Evolutionary conservation across 2,329 filamentous ascomycete species (phyloP), one percentile per base, ranked within the genome.

Genomic region (Xylariaceae sp.): DNA sequence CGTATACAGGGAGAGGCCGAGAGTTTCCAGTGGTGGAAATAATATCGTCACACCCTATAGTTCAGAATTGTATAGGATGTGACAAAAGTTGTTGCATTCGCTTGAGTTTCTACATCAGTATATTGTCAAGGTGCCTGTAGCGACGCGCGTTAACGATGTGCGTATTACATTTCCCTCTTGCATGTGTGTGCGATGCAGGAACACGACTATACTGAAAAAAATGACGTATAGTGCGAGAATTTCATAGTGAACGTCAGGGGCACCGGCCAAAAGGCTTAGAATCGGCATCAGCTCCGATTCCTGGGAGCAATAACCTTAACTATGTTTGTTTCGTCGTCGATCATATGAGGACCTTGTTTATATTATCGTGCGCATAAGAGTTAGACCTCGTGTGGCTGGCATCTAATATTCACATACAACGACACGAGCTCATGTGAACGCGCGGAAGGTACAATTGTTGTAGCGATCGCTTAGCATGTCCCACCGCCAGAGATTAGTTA

Each of bases 321-420:
- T 11, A 13, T 37, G 10, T n/a, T 39, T 36, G 16, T 39, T 29
- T 33, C 26, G 30, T 9, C 4, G 26, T 44, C 27, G 15, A 35
- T 13, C 40, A 41, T 45, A 50, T 44, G 24, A 20, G 33, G 16
- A 47, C 46, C 52, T 36, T 43, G 47, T 43, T 39, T 21, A 26
- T 44, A 54, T 49, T 30, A 39, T 21, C 39, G 23, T 36, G n/a
- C n/a, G n/a, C n/a, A n/a, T n/a, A n/a, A n/a, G n/a, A n/a, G n/a
- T n/a, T n/a, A n/a, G n/a, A n/a, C n/a, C n/a, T n/a, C n/a, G n/a
- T n/a, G n/a, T n/a, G n/a, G n/a, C n/a, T n/a, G n/a, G n/a, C n/a
- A n/a, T n/a, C n/a, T n/a, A n/a, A n/a, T n/a, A 49, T 6, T 9
- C 33, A 16, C 16, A n/a, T 21, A 26, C 13, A 16, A 37, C 37